Conservation (phyloP, 441 rosid genomes). For the Gossypium laxum region DNA sequence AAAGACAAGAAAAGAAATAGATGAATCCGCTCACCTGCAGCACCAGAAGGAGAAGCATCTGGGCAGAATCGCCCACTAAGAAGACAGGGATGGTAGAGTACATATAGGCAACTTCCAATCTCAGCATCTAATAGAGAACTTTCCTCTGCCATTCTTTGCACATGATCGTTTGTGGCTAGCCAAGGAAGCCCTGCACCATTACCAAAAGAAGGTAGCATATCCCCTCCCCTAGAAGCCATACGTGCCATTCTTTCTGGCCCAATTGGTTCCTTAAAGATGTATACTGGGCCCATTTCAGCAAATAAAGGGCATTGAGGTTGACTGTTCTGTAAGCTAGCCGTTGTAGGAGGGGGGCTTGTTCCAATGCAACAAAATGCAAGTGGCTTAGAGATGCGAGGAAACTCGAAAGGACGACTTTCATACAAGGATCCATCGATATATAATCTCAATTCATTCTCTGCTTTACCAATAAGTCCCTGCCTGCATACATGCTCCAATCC, state of each 20-base stretch:
- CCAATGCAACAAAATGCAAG: conserved; percentile 98
- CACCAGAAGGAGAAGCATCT: conserved; percentile 88
- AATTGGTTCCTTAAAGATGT: conserved; percentile 90
- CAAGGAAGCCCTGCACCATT: conserved; percentile 95
- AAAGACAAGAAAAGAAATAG: neutral
- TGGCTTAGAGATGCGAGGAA: conserved; percentile 87
- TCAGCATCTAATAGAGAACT: conserved; percentile 81
- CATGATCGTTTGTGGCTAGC: conserved; percentile 66
- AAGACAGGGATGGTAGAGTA: conserved; percentile 81
- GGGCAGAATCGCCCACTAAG: conserved; percentile 93
- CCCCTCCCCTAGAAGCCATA: conserved; percentile 91
- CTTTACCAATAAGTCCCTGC: conserved; percentile 84
- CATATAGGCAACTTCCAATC: conserved; percentile 72
- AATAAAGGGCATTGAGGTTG: conserved; percentile 94
- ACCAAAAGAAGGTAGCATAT: conserved; percentile 81
- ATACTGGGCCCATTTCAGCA: conserved; percentile 98
- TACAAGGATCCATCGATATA: conserved; percentile 90
- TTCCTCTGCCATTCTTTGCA: conserved; percentile 59
- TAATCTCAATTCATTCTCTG: conserved; percentile 83
- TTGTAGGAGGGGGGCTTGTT: conserved; percentile 93
- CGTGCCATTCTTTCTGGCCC: conserved; percentile 88
- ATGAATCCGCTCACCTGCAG: conserved; percentile 53
- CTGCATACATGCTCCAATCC: conserved; percentile 81
- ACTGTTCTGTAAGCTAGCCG: conserved; percentile 93
- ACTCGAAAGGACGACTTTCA: conserved; percentile 87